Conservation (phyloP, 2,329 filamentous ascomycete genomes). For the Claviceps monticola region DNA sequence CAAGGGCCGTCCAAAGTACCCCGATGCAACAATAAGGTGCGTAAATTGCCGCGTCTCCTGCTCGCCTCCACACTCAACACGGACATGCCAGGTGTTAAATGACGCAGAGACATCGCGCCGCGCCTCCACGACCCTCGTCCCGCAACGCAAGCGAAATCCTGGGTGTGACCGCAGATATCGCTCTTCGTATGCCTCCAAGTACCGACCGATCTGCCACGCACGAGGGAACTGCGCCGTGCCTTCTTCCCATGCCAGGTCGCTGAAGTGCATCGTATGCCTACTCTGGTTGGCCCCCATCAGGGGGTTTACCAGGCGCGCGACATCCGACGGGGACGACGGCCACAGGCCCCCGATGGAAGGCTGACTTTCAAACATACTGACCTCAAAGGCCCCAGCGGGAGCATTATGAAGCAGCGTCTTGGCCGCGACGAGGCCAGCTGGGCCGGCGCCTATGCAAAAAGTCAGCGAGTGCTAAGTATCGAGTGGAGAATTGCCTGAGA, state of each 20-base stretch:
- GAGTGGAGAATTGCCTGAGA: too few relatives aligned
- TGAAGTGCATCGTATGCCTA: constrained; percentile 59
- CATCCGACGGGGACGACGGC: constrained; percentile 40
- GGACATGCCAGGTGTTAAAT: constrained; percentile 29
- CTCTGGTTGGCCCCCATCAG: constrained; percentile 64
- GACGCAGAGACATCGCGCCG: constrained; percentile 16
- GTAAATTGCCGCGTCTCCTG: constrained; percentile 46
- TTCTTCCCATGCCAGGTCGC: constrained; percentile 57
- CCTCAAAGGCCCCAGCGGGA: constrained; percentile 41
- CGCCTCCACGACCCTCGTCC: constrained; percentile 30
- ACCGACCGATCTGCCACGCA: constrained; percentile 63
- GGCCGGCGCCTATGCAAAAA: constrained; percentile 43
- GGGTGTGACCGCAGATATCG: constrained; percentile 35
- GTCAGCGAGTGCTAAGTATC: background rate
- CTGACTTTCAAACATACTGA: constrained; percentile 57
- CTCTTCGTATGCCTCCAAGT: constrained; percentile 51
- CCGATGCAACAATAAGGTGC: constrained; percentile 57
- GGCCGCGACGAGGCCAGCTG: constrained; percentile 53
- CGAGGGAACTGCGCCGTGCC: constrained; percentile 52
- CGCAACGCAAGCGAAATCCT: constrained; percentile 32
- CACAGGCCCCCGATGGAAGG: constrained; percentile 63
- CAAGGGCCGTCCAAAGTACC: constrained; percentile 55
- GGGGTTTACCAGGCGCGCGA: constrained; percentile 43
- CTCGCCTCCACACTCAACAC: constrained; percentile 19
- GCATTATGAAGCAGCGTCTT: constrained; percentile 57